A percentile compares a stretch with the other conserved stretches of the same genome.
Conservation (phyloP, 2,329 filamentous ascomycete species). For the Microdochium nivale region DNA sequence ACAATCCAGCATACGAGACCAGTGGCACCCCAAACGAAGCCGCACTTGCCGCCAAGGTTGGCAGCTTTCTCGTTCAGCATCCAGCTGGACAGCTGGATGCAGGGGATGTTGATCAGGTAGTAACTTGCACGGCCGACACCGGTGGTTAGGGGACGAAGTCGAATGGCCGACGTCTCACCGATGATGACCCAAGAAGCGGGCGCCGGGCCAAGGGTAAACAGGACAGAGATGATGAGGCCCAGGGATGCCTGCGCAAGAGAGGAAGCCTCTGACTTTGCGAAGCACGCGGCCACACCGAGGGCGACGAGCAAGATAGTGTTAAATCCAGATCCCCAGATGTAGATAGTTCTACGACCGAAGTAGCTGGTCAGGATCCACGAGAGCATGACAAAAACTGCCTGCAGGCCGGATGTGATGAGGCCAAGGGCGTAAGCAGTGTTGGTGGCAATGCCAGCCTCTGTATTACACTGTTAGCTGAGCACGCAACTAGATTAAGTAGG, state of each 20-base stretch:
- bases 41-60: conserved; percentile 45
- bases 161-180: conserved; percentile 56
- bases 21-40: conserved; percentile 51
- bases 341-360: conserved; percentile 28
- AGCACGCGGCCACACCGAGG: conserved; percentile 51
- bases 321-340: not conserved
- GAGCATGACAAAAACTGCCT: conserved; percentile 53
- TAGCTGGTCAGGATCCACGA: conserved; percentile 60
- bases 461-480: too few species aligned
- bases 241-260: conserved; percentile 50
- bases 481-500: too few species aligned
- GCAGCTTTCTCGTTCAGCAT: conserved; percentile 47
- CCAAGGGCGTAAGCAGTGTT: not conserved
- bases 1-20: conserved; percentile 43
- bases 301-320: not conserved
- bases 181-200: conserved; percentile 61
- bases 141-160: conserved; percentile 56
- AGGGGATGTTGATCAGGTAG: conserved; percentile 57
- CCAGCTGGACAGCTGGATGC: conserved; percentile 52
- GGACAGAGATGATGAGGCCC: conserved; percentile 56
- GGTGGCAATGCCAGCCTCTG: conserved; percentile 50
- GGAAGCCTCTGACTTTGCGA: conserved; percentile 28
- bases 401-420: conserved; percentile 12
- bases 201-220: conserved; percentile 54
- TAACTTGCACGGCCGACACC: conserved; percentile 55